Base-by-base conservation (phyloP, 208 protist species). In the Trypanosomatidae sp. region DNA sequence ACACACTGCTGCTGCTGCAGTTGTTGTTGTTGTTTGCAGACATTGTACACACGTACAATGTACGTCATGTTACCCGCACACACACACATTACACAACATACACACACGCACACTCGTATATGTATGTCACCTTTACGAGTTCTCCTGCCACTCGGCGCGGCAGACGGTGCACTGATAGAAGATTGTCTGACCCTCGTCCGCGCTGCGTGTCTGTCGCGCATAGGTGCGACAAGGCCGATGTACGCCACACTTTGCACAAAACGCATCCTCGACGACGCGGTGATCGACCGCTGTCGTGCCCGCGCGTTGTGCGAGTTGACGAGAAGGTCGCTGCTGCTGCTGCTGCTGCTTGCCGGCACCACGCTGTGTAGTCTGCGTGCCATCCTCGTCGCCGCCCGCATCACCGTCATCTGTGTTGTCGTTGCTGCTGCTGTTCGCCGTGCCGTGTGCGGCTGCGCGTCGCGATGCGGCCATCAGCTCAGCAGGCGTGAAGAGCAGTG, bases 121-220 rank as follows among this genome's bases (percentile, higher is more conserved):
- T n/a, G n/a, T n/a, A n/a, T n/a, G n/a, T n/a, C n/a, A n/a, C n/a
- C 5, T 22, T 56, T 75, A 95, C n/a, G 88, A 95, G 50, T 92
- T 91, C 37, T 83, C 71, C 63, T 88, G 80, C 88, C 88, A 95
- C 66, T 85, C 75, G 4, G 59, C 61, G 15, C 38, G n/a, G 52
- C 88, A 95, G 40, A 70, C 71, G 16, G 81, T 90, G 54, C 88
- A 95, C 61, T 87, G 71, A 42, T 78, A 93, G 45, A 93, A 93
- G 45, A 91, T 87, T 1, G 88, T 95, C 58, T 95, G 88, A 5
- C 88, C 88, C 53, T 95, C 88, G 67, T 95, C 88, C 1, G 88
- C 88, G 49, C 84, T 79, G 21, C 88, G 74, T 16, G 79, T 95
- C 49, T 95, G 88, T 24, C 81, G 68, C 21, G 80, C 71, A 33